Evolutionary conservation across 2,329 filamentous ascomycete genomes (phyloP).

Genomic region (Sporothrix euskadiensis): DNA sequence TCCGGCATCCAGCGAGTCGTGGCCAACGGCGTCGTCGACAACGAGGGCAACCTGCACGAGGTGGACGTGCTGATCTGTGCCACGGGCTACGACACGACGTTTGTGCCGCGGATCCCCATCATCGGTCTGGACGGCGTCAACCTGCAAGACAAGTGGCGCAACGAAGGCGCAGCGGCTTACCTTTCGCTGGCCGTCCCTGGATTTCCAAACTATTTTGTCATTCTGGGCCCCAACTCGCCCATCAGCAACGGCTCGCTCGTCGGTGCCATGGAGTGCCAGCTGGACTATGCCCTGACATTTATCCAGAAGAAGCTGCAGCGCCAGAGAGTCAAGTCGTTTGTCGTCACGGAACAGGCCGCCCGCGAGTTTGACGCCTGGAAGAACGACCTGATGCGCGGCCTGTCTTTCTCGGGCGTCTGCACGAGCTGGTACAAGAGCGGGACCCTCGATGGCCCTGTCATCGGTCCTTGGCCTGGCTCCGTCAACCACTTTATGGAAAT

Average conservation of each 20-base stretch:
- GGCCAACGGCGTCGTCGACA: slow-evolving; percentile 38
- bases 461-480: slow-evolving; percentile 23
- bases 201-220: slow-evolving; percentile 29
- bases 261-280: slow-evolving; percentile 28
- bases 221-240: slow-evolving; percentile 28
- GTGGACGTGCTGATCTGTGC: slow-evolving; percentile 39
- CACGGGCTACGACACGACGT: slow-evolving; percentile 42
- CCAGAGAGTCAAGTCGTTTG: slow-evolving; percentile 28
- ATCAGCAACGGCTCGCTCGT: slow-evolving; percentile 27
- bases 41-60: slow-evolving; percentile 36
- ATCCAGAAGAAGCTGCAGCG: slow-evolving; percentile 24
- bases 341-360: slow-evolving; percentile 17
- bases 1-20: slow-evolving; percentile 44
- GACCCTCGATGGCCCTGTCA: slow-evolving; percentile 33
- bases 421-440: slow-evolving; percentile 37
- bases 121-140: slow-evolving; percentile 23
- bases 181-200: slow-evolving; percentile 25
- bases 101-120: slow-evolving; percentile 39
- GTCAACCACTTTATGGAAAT: slow-evolving; percentile 27
- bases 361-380: slow-evolving; percentile 37
- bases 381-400: slow-evolving; percentile 37
- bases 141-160: slow-evolving; percentile 33
- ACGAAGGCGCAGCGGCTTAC: slow-evolving; percentile 21
- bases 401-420: slow-evolving; percentile 37
- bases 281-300: slow-evolving; percentile 22